Evolutionary conservation across 805 yeast genomes (phyloP), one percentile per base, ranked within the genome.

Genomic region (Cyberlindnera xylosilytica): DNA sequence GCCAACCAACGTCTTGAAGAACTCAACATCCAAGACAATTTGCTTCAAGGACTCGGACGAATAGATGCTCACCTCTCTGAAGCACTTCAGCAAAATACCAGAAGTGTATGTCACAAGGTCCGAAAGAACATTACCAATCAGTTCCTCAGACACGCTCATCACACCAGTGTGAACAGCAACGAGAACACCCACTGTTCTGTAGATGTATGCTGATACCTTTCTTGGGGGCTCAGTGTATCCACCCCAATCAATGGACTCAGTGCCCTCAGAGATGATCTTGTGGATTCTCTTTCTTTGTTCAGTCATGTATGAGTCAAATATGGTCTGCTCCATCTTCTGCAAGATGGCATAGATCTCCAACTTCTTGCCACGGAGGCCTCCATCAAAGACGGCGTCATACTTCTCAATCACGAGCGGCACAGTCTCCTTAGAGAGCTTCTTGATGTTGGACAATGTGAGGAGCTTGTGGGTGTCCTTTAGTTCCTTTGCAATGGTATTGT

Each of bases 141-240:
- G 53, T 27, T 65, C 69, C 2, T 74, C 69, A 0, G 81, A 74
- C 12, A 76, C 70, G 34, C 69, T 68, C 24, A 65, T 56, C 28
- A 79, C 77, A 34, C 70, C 72, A 16, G 80, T 66, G 51, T 79
- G 81, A 1, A 75, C 74, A 17, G 68, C 64, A 5, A 79, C 76
- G 13, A 80, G 50, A 17, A 73, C 57, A 60, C 75, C 66, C 30
- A 78, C 49, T 4, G 68, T 62, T 45, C 78, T 79, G 40, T 75
- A 73, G 3, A 79, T 60, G 53, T 73, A 78, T 52, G 69, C 56
- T 50, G 73, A 59, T 2, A 70, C 72, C 43, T 70, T 68, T n/a
- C 56, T 61, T 15, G 69, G 64, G 19, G 52, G 54, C 6, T 65
- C 54, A 6, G 57, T 44, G 26, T 58, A 51, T 7, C 59, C 53